Evolutionary conservation across 768 basidiomycete species (phyloP).

Genomic region (Mrakia frigida): DNA sequence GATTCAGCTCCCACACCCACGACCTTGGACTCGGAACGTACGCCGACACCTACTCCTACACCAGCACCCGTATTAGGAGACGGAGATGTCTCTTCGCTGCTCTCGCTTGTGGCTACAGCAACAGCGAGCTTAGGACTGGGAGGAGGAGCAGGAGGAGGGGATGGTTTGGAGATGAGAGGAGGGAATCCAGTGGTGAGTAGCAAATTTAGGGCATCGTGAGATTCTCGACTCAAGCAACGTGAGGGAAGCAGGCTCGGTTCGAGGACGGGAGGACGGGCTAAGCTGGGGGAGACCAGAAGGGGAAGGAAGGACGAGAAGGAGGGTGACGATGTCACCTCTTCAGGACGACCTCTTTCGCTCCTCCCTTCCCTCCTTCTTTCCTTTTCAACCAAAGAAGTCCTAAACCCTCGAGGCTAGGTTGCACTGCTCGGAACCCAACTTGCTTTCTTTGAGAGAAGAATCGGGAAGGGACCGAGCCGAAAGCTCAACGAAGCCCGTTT

Average conservation of each 20-base stretch:
- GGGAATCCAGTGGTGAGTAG: conserved; percentile 8
- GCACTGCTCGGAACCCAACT: too few species aligned
- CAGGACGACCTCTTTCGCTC: background rate
- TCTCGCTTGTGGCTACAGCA: background rate
- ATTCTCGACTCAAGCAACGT: too few species aligned
- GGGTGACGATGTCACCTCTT: background rate
- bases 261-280: background rate
- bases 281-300: background rate
- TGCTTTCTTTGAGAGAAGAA: too few species aligned
- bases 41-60: background rate
- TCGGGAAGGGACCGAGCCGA: background rate
- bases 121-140: background rate
- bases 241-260: too few species aligned
- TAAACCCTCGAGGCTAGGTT: too few species aligned
- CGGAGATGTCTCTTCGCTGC: background rate
- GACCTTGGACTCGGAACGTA: background rate
- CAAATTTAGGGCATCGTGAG: background rate
- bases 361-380: too few species aligned
- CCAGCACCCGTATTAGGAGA: background rate
- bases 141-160: background rate
- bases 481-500: background rate
- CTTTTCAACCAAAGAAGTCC: too few species aligned
- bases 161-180: background rate
- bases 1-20: background rate
- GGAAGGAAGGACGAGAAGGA: background rate